phyloP scores from a whole-genome alignment of 208 protist genomes.

The Trypanosoma vivax region DNA sequence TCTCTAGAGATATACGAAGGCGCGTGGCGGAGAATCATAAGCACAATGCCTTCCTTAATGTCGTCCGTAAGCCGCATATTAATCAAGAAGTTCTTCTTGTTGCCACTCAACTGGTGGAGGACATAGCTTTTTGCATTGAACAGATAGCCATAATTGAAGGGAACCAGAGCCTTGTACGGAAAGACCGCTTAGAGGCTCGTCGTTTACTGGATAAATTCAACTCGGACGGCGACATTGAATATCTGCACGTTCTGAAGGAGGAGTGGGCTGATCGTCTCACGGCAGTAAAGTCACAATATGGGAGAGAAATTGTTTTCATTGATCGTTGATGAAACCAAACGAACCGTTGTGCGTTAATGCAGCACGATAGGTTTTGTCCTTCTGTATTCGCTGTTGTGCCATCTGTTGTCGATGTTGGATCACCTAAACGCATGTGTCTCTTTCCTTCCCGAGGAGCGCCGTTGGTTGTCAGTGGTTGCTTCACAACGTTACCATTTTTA shows the following conservation, averaged over 20 bases:
- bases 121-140: slow-evolving; percentile 48
- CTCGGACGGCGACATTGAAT: slow-evolving; percentile 38
- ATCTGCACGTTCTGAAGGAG: slow-evolving; percentile 37
- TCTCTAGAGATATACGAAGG: slow-evolving; percentile 1
- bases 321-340: neutral
- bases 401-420: no score
- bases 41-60: neutral
- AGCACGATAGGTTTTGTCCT: neutral
- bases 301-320: slow-evolving; percentile 8
- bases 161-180: slow-evolving; percentile 27
- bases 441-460: no score
- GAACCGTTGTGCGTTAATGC: neutral
- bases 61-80: neutral
- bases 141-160: slow-evolving; percentile 39
- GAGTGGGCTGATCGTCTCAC: slow-evolving; percentile 32
- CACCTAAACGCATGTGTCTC: no score
- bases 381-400: no score
- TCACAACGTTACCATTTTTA: slow-evolving; percentile 4
- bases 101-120: slow-evolving; percentile 29
- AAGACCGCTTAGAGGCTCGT: slow-evolving; percentile 33
- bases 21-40: slow-evolving; percentile 19
- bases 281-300: slow-evolving; percentile 24
- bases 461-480: slow-evolving; percentile 4
- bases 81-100: slow-evolving; percentile 33
- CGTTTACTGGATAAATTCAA: slow-evolving; percentile 36